phyloP scores from a whole-genome alignment of 164 flowering plant genomes.

The Nymphaea thermarum region DNA sequence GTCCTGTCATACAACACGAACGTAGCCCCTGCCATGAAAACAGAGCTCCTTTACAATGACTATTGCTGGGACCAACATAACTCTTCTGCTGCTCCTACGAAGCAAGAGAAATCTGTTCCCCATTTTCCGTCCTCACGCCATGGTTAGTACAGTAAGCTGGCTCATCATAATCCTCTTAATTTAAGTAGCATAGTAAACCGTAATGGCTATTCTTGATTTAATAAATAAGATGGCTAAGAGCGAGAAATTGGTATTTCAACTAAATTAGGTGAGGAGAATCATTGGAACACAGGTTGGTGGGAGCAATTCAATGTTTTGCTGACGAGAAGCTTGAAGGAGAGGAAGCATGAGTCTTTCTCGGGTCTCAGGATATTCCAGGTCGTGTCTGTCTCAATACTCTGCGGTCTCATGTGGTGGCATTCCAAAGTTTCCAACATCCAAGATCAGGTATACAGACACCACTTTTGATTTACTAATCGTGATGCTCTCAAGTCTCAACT shows the following conservation, averaged over 20 bases:
- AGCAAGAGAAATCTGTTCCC: not conserved
- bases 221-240: not conserved
- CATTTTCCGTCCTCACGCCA: too few species aligned
- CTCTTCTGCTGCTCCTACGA: not conserved
- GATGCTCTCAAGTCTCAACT: too few species aligned
- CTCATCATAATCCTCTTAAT: conserved; percentile 2
- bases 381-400: conserved; percentile 60
- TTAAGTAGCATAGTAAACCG: conserved; percentile 14
- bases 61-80: not conserved
- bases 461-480: too few species aligned
- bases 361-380: conserved; percentile 74
- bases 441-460: conserved; percentile 7
- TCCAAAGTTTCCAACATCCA: conserved; percentile 24
- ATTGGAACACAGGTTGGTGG: conserved; percentile 69
- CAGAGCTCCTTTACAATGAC: conserved; percentile 24
- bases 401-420: conserved; percentile 9
- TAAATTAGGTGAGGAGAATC: conserved; percentile 12
- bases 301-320: conserved; percentile 62
- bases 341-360: conserved; percentile 77
- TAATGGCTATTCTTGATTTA: too few species aligned
- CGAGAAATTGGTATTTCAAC: not conserved
- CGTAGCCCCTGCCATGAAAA: conserved; percentile 34
- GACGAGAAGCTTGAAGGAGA: conserved; percentile 57
- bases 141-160: too few species aligned
- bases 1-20: conserved; percentile 49